A percentile compares a stretch with the other conserved stretches of the same genome.
Evolutionary conservation across 345 rosid species (phyloP).

Genomic region (Bretschneidera sinensis): DNA sequence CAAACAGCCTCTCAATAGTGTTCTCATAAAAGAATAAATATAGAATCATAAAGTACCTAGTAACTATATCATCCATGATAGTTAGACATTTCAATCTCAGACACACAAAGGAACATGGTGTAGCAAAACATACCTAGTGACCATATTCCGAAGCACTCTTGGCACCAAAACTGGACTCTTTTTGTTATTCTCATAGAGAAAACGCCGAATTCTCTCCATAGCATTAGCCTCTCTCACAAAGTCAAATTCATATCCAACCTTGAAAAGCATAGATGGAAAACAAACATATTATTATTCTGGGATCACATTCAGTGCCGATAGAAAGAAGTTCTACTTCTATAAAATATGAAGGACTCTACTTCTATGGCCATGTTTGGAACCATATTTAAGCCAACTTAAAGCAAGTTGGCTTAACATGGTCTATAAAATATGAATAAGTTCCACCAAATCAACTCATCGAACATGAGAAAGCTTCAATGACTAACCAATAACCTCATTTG

Average conservation of each 20-base stretch:
- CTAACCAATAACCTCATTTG: too few species aligned
- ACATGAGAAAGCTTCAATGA: too few species aligned
- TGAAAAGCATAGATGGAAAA: constrained; percentile 25
- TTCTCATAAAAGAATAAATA: not conserved
- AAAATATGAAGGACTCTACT: not conserved
- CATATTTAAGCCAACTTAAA: too few species aligned
- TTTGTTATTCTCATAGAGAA: constrained; percentile 67
- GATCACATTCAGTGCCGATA: not conserved
- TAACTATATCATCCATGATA: not conserved
- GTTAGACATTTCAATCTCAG: not conserved
- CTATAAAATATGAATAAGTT: not conserved
- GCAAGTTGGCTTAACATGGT: too few species aligned
- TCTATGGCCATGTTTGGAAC: too few species aligned
- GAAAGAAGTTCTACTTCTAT: not conserved
- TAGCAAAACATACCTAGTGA: constrained; percentile 54
- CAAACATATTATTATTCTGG: not conserved
- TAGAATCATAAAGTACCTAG: too few species aligned
- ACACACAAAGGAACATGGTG: not conserved
- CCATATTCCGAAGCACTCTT: constrained; percentile 48
- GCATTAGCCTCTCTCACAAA: constrained; percentile 79
- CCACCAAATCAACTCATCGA: too few species aligned
- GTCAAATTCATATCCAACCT: constrained; percentile 97
- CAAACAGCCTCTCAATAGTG: not conserved
- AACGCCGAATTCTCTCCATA: constrained; percentile 70
- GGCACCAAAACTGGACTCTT: constrained; percentile 82